Conservation (phyloP, 176 grass and related monocot species). For the Aegilops bicornis region DNA sequence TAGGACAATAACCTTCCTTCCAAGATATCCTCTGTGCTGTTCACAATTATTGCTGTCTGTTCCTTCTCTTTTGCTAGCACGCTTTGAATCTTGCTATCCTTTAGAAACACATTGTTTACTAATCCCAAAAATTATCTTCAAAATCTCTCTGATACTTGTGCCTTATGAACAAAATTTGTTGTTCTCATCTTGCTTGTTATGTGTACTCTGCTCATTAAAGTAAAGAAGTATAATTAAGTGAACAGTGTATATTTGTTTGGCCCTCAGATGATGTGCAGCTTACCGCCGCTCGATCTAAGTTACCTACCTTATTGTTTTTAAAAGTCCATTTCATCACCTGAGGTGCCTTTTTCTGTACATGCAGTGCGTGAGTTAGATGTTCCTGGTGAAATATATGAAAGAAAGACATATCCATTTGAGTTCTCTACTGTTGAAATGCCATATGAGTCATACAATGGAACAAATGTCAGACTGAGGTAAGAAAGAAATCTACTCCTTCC, state of each 20-base stretch:
- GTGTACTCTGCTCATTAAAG: background rate
- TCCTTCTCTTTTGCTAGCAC: background rate
- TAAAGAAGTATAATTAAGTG: background rate
- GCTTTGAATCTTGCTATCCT: background rate
- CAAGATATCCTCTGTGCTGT: background rate
- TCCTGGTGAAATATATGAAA: constrained; percentile 93
- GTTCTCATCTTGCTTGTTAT: background rate
- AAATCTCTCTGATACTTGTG: background rate
- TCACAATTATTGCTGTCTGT: background rate
- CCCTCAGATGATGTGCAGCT: background rate
- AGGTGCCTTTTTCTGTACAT: constrained; percentile 5
- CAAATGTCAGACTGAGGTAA: constrained; percentile 92
- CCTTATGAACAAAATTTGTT: background rate
- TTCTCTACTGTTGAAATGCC: constrained; percentile 97
- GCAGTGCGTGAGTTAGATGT: constrained; percentile 87
- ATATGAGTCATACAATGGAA: constrained; percentile 88
- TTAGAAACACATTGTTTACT: background rate
- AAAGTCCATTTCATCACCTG: background rate
- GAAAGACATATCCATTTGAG: constrained; percentile 87
- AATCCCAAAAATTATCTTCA: background rate
- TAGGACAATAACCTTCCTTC: background rate
- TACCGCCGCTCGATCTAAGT: background rate
- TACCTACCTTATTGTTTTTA: background rate
- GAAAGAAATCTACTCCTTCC: background rate
- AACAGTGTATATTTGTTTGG: background rate